phyloP scores from a whole-genome alignment of 1,139 yeast genomes.

The Suhomyces bribrorum region DNA sequence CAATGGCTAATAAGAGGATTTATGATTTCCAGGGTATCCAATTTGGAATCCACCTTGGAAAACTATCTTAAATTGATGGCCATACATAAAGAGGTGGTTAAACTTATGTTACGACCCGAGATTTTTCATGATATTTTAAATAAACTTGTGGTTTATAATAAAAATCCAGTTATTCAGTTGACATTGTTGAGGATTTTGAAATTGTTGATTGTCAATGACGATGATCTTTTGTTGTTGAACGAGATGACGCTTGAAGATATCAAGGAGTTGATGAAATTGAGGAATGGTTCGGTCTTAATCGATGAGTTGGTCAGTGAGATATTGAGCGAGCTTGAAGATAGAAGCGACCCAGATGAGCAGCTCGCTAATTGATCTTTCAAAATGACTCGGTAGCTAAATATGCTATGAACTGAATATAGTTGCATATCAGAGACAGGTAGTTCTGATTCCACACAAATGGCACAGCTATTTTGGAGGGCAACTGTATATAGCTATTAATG shows the following conservation, averaged over 20 bases:
- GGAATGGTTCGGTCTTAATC: constrained; percentile 36
- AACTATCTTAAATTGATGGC: constrained; percentile 39
- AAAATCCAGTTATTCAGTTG: constrained; percentile 42
- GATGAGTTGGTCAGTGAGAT: constrained; percentile 39
- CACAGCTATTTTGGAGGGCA: too few relatives aligned
- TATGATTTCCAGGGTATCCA: constrained; percentile 40
- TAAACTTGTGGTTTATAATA: constrained; percentile 29
- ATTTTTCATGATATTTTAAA: constrained; percentile 31
- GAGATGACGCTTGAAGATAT: constrained; percentile 18
- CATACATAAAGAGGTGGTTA: constrained; percentile 21
- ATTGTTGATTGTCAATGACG: constrained; percentile 18
- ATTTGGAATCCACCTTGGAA: constrained; percentile 43
- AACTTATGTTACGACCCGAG: constrained; percentile 27
- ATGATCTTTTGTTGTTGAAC: constrained; percentile 16
- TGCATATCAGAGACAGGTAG: background rate
- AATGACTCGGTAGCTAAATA: too few relatives aligned
- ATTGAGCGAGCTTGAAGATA: constrained; percentile 9
- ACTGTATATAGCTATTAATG: background rate
- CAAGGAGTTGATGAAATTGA: constrained; percentile 24
- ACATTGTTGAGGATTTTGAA: constrained; percentile 36
- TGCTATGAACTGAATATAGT: background rate
- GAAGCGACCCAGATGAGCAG: background rate
- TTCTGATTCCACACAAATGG: background rate
- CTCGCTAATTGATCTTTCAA: too few relatives aligned
- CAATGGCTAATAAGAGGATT: constrained; percentile 43